Evolutionary conservation across 176 grass and related monocot genomes (phyloP).

Genomic region (Themeda triandra): DNA sequence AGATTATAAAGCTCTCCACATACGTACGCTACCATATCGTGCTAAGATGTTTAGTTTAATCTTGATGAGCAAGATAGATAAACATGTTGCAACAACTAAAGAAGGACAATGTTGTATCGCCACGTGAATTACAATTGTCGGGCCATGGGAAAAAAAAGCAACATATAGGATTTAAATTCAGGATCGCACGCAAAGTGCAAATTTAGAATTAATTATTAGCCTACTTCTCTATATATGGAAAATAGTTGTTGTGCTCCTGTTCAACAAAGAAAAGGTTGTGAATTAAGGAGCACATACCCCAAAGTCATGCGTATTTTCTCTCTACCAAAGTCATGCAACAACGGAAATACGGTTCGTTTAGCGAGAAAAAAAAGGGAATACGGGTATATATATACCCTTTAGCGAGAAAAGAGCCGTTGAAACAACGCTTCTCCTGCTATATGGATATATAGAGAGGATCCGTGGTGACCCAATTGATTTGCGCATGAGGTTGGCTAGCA

Average conservation of each 20-base stretch:
- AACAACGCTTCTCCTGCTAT: neutral
- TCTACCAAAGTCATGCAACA: too few relatives aligned
- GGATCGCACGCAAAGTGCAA: slow-evolving; percentile 10
- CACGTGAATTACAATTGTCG: slow-evolving; percentile 11
- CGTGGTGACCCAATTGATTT: slow-evolving; percentile 44
- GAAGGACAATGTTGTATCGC: neutral
- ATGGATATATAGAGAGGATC: slow-evolving; percentile 2
- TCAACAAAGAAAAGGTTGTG: neutral
- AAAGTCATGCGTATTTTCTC: slow-evolving; percentile 18
- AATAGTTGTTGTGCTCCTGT: neutral
- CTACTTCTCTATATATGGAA: neutral
- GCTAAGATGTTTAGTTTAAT: neutral
- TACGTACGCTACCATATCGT: neutral
- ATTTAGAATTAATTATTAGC: neutral
- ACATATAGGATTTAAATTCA: neutral
- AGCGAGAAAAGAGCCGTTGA: too few relatives aligned
- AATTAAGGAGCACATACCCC: too few relatives aligned
- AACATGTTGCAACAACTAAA: slow-evolving; percentile 31
- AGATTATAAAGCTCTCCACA: neutral
- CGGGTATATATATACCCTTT: too few relatives aligned
- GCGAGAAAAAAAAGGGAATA: too few relatives aligned
- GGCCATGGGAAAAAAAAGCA: neutral
- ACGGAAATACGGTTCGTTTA: too few relatives aligned
- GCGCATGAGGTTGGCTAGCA: slow-evolving; percentile 26
- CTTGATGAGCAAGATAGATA: neutral